A percentile compares a stretch with the other conserved stretches of the same genome.
Conservation (phyloP, 768 basidiomycete genomes). For the Aureoboletus auriporus region DNA sequence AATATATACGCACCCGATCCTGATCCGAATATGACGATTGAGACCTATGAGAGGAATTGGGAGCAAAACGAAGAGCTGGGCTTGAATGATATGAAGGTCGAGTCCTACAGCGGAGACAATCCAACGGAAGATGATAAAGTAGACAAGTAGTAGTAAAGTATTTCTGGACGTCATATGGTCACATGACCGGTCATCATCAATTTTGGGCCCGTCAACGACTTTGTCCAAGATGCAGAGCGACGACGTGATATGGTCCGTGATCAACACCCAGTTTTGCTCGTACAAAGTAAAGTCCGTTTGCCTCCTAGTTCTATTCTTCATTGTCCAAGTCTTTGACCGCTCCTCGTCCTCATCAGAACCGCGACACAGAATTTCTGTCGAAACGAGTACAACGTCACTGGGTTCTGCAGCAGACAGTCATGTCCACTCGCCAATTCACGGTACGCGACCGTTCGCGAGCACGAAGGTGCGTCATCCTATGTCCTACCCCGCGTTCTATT, state of each 20-base stretch:
- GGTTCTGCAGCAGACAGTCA: constrained; percentile 90
- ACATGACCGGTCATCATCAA: constrained; percentile 8
- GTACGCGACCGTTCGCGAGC: constrained; percentile 97
- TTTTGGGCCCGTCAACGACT: background rate
- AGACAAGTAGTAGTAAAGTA: too few species aligned
- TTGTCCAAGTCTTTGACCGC: constrained; percentile 7
- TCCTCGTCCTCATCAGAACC: constrained; percentile 51
- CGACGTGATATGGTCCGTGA: constrained; percentile 98
- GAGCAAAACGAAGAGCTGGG: constrained; percentile 96
- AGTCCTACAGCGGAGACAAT: constrained; percentile 31
- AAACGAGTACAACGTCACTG: constrained; percentile 98
- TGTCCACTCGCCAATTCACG: constrained; percentile 98
- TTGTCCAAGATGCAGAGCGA: constrained; percentile 72
- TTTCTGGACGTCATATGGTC: background rate
- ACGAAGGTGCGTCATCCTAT: constrained; percentile 62
- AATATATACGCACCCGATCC: constrained; percentile 97
- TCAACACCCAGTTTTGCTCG: constrained; percentile 93
- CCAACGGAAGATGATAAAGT: background rate
- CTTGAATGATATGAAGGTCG: constrained; percentile 84
- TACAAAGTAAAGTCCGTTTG: constrained; percentile 95
- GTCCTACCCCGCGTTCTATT: background rate
- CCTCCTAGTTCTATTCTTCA: background rate
- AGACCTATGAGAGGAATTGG: constrained; percentile 77
- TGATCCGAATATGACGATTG: constrained; percentile 88
- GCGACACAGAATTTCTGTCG: constrained; percentile 96